A percentile compares a stretch with the other conserved stretches of the same genome.
Conservation (phyloP, 176 grass and related monocot genomes). For the Tuctoria greenei region DNA sequence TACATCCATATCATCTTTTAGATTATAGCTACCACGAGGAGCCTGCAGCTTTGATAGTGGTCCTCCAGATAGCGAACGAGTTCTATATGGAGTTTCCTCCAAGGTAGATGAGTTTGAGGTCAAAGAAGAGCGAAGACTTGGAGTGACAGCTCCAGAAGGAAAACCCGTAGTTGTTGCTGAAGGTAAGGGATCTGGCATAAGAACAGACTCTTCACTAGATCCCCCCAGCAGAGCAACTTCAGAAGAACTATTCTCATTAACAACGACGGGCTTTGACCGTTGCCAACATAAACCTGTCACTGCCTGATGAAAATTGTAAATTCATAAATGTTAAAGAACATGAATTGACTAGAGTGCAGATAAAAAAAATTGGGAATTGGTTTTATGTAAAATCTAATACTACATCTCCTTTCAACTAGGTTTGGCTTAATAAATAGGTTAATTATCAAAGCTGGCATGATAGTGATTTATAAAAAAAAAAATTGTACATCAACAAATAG, state of each 20-base stretch:
- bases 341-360: slow-evolving; percentile 30
- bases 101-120: slow-evolving; percentile 33
- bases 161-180: slow-evolving; percentile 51
- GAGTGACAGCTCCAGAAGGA: slow-evolving; percentile 48
- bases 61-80: slow-evolving; percentile 49
- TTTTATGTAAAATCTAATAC: slow-evolving; percentile 24
- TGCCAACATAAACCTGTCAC: slow-evolving; percentile 95
- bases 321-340: slow-evolving; percentile 35
- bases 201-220: slow-evolving; percentile 81
- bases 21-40: slow-evolving; percentile 59
- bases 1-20: slow-evolving; percentile 99
- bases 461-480: background rate
- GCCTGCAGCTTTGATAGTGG: slow-evolving; percentile 61
- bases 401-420: slow-evolving; percentile 5
- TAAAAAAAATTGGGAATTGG: slow-evolving; percentile 7
- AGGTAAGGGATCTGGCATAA: slow-evolving; percentile 97
- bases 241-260: slow-evolving; percentile 83
- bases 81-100: slow-evolving; percentile 66
- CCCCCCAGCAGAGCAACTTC: slow-evolving; percentile 93
- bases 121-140: slow-evolving; percentile 63
- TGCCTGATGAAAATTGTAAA: slow-evolving; percentile 54
- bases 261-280: slow-evolving; percentile 80
- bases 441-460: slow-evolving; percentile 19
- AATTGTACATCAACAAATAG: background rate
- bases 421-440: slow-evolving; percentile 21